These are phyloP conservation scores for Tolypocladium nubicola DNA, from an alignment of 2,329 filamentous ascomycete species.

Conservation along the genomic window DNA sequence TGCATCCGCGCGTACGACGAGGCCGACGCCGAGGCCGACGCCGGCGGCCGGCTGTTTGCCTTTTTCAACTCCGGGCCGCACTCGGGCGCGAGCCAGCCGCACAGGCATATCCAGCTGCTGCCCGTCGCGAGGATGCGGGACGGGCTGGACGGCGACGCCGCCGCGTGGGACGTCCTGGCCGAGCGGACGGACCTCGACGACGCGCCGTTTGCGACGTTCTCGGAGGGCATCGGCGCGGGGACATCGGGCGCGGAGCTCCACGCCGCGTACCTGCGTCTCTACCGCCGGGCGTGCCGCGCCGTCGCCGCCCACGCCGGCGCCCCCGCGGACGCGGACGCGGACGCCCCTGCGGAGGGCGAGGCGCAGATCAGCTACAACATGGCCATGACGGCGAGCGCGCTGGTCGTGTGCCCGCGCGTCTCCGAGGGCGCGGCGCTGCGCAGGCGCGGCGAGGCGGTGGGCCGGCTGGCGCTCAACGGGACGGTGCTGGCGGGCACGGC, in stretches of 20 bases:
- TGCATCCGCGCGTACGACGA: conserved; percentile 47
- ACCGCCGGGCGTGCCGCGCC: conserved; percentile 31
- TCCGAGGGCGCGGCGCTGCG: conserved; percentile 35
- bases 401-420: conserved; percentile 44
- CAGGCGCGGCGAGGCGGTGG: conserved; percentile 23
- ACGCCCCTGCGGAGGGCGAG: conserved; percentile 22
- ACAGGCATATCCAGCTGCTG: conserved; percentile 62
- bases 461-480: conserved; percentile 44
- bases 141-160: conserved; percentile 23
- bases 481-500: conserved; percentile 55
- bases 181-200: conserved; percentile 20
- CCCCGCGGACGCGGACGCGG: conserved; percentile 4
- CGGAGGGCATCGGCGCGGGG: conserved; percentile 21
- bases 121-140: conserved; percentile 53
- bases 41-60: conserved; percentile 38
- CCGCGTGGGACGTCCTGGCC: conserved; percentile 38
- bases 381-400: conserved; percentile 41
- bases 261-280: conserved; percentile 35
- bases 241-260: conserved; percentile 27
- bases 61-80: conserved; percentile 63
- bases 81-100: conserved; percentile 62
- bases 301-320: conserved; percentile 12
- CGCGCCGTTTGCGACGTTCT: conserved; percentile 35
- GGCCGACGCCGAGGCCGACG: conserved; percentile 9
- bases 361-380: conserved; percentile 54